Conservation (phyloP, 2,329 filamentous ascomycete species). For the Clarireedia hainanense region DNA sequence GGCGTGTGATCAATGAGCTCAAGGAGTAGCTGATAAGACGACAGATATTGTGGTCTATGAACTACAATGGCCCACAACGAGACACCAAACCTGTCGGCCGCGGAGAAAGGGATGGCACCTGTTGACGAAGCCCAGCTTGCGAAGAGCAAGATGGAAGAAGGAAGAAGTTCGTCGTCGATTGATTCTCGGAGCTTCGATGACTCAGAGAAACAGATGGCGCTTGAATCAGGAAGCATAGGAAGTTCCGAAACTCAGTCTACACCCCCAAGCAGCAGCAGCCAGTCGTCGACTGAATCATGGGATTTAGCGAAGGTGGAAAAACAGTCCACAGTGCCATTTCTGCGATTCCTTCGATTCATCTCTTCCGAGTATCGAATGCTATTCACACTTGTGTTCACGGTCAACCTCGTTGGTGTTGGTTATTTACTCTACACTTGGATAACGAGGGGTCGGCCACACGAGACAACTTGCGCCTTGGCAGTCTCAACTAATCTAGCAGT, state of each 20-base stretch:
- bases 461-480: constrained; percentile 4
- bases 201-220: too few species aligned
- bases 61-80: too few species aligned
- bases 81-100: too few species aligned
- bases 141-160: too few species aligned
- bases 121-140: too few species aligned
- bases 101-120: too few species aligned
- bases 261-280: background rate
- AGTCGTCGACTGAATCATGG: background rate
- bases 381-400: constrained; percentile 44
- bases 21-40: too few species aligned
- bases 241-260: background rate
- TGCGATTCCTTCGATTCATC: constrained; percentile 5
- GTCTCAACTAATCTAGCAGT: constrained; percentile 29
- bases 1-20: too few species aligned
- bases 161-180: too few species aligned
- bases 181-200: too few species aligned
- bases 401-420: constrained; percentile 38
- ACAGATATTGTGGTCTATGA: too few species aligned
- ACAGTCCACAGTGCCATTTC: background rate
- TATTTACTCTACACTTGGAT: constrained; percentile 23
- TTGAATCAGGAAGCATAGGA: background rate
- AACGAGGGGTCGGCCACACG: background rate
- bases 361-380: constrained; percentile 41
- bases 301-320: constrained; percentile 1